Evolutionary conservation across 163 green algal species (phyloP).

Genomic region (Scenedesmus sp.): DNA sequence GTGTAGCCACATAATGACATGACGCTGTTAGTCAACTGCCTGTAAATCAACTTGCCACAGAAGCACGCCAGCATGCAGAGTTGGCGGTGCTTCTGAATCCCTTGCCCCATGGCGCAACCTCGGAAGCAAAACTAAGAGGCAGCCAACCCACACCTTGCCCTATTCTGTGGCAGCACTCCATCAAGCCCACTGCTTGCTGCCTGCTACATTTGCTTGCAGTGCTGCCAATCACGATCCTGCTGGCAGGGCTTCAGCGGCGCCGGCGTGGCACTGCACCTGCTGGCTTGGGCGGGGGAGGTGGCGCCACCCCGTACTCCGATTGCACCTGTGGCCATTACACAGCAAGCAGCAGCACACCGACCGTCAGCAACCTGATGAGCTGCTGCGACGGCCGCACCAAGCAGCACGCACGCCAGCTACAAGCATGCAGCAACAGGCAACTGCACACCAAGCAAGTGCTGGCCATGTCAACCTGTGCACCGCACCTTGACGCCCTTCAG

Average conservation of each 20-base stretch:
- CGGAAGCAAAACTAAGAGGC: background rate
- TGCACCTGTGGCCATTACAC: slow-evolving; percentile 25
- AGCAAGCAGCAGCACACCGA: background rate
- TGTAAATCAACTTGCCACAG: background rate
- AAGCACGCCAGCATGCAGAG: background rate
- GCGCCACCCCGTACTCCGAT: slow-evolving; percentile 42
- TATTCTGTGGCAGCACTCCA: background rate
- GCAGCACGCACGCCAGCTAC: background rate
- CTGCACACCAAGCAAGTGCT: background rate
- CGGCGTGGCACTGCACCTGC: slow-evolving; percentile 40
- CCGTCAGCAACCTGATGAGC: background rate
- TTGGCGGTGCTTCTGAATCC: background rate
- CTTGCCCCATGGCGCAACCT: background rate
- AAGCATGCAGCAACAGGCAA: background rate
- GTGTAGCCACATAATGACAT: background rate
- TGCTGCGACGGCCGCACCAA: background rate
- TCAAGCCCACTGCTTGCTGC: background rate
- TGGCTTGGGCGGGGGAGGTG: slow-evolving; percentile 44
- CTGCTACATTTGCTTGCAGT: background rate
- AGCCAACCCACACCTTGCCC: background rate
- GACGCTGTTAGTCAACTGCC: background rate
- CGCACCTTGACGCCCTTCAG: too few species aligned
- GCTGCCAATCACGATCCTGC: background rate
- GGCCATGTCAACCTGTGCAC: too few species aligned
- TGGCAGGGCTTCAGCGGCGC: background rate